phyloP scores from a whole-genome alignment of 1,139 yeast genomes.

The Yamadazyma kanchanaburiensis region DNA sequence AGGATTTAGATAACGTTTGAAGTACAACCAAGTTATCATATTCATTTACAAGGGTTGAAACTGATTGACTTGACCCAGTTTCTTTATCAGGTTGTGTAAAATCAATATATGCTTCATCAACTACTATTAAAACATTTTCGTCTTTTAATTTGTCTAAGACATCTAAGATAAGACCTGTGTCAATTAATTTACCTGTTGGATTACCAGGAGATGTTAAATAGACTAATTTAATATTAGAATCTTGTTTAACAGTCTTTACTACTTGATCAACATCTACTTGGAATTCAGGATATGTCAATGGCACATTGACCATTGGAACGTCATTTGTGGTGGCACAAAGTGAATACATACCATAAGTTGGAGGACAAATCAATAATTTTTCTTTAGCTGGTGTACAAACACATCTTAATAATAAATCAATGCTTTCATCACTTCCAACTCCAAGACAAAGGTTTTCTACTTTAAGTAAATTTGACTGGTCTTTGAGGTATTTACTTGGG shows the following conservation, averaged over 20 bases:
- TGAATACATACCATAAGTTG: slow-evolving; percentile 96
- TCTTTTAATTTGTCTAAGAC: slow-evolving; percentile 43
- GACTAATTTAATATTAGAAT: slow-evolving; percentile 63
- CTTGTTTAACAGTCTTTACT: slow-evolving; percentile 47
- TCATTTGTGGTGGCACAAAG: slow-evolving; percentile 91
- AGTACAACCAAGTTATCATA: slow-evolving; percentile 82
- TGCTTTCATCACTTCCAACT: slow-evolving; percentile 96
- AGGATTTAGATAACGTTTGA: slow-evolving; percentile 91
- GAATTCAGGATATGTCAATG: slow-evolving; percentile 56
- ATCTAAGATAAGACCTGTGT: slow-evolving; percentile 43
- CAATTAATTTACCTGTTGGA: slow-evolving; percentile 77
- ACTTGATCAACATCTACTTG: slow-evolving; percentile 64
- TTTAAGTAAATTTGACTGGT: slow-evolving; percentile 28
- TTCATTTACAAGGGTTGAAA: slow-evolving; percentile 77
- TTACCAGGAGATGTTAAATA: slow-evolving; percentile 98
- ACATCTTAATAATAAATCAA: slow-evolving; percentile 84
- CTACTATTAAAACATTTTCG: slow-evolving; percentile 80
- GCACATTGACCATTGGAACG: slow-evolving; percentile 70
- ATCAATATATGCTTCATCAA: slow-evolving; percentile 95
- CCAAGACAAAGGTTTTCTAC: slow-evolving; percentile 84
- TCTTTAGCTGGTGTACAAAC: slow-evolving; percentile 81
- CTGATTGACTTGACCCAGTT: slow-evolving; percentile 43
- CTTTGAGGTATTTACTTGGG: slow-evolving; percentile 23
- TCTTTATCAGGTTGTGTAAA: slow-evolving; percentile 43
- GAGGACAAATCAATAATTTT: slow-evolving; percentile 83